These are phyloP conservation scores for Sanghuangporus sanghuang DNA, from an alignment of 1,284 basidiomycete species.

Conservation along the genomic window DNA sequence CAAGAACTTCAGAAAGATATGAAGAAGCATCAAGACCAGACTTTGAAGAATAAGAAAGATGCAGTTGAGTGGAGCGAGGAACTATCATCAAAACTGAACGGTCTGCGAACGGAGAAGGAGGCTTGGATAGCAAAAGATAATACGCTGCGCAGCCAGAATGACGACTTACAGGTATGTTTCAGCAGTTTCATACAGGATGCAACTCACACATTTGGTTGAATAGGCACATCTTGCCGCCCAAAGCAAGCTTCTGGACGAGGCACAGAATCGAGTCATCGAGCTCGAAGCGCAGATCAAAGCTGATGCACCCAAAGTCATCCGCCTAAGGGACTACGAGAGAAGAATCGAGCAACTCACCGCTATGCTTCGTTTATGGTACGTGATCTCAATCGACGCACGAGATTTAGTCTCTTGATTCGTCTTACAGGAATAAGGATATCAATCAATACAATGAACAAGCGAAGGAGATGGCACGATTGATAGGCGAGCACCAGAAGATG, in stretches of 20 bases:
- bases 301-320: slow-evolving; percentile 66
- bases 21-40: slow-evolving; percentile 58
- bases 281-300: slow-evolving; percentile 65
- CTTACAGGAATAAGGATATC: background rate
- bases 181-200: background rate
- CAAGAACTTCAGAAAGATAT: slow-evolving; percentile 56
- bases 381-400: background rate
- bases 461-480: slow-evolving; percentile 49
- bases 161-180: slow-evolving; percentile 51
- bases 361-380: slow-evolving; percentile 67
- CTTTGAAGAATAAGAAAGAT: slow-evolving; percentile 56
- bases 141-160: slow-evolving; percentile 54
- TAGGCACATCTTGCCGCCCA: slow-evolving; percentile 68
- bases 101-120: slow-evolving; percentile 64
- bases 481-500: slow-evolving; percentile 57
- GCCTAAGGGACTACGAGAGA: slow-evolving; percentile 65
- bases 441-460: slow-evolving; percentile 16
- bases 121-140: slow-evolving; percentile 59
- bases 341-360: slow-evolving; percentile 68
- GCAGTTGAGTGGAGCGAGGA: slow-evolving; percentile 71
- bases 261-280: slow-evolving; percentile 51
- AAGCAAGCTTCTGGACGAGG: slow-evolving; percentile 57
- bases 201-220: background rate
- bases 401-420: background rate
- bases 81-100: slow-evolving; percentile 59